Conservation (phyloP, 441 rosid genomes). For the Populus tomentosa region DNA sequence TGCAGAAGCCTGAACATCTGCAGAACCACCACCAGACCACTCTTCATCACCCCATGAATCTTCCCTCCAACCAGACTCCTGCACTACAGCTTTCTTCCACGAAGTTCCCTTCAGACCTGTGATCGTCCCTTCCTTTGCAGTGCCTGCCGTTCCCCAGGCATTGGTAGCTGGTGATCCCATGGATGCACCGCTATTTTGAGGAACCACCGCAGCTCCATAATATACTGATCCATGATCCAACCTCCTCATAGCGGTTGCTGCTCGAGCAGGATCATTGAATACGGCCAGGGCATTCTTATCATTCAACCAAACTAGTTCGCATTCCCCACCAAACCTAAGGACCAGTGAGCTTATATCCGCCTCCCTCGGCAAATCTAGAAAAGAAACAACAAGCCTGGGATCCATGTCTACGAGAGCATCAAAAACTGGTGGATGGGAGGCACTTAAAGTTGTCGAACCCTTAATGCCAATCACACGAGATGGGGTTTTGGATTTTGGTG, state of each 20-base stretch:
- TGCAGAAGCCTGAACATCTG: conserved; percentile 43
- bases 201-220: conserved; percentile 57
- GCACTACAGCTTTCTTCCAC: conserved; percentile 86
- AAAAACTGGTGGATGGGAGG: conserved; percentile 51
- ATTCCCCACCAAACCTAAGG: conserved; percentile 93
- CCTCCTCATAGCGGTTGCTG: conserved; percentile 98
- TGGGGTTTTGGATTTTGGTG: conserved; percentile 77
- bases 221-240: conserved; percentile 91
- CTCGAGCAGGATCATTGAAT: conserved; percentile 88
- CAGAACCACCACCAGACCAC: conserved; percentile 45
- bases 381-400: conserved; percentile 90
- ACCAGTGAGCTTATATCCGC: conserved; percentile 85
- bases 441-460: conserved; percentile 40
- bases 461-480: conserved; percentile 72
- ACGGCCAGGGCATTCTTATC: conserved; percentile 97
- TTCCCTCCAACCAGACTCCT: conserved; percentile 52
- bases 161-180: conserved; percentile 40
- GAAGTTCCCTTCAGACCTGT: conserved; percentile 51
- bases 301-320: conserved; percentile 93
- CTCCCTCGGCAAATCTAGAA: conserved; percentile 91
- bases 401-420: conserved; percentile 94
- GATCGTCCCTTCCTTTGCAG: conserved; percentile 32
- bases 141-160: conserved; percentile 59
- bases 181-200: conserved; percentile 39
- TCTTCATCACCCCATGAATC: conserved; percentile 82